A percentile compares a stretch with the other conserved stretches of the same genome.
Conservation (phyloP, 805 yeast genomes). For the Martiniozyma abietophila region DNA sequence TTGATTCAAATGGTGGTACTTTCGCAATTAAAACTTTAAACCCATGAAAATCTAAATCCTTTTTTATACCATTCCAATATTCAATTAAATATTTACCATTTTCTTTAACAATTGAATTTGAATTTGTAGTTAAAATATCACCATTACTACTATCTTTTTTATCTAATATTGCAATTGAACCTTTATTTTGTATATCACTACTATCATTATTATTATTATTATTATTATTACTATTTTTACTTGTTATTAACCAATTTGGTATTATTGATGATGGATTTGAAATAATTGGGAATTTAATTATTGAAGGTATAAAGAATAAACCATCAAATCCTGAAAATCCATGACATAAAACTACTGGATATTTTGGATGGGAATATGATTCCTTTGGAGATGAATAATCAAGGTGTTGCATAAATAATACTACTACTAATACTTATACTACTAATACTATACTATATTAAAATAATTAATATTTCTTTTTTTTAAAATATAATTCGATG, state of each 20-base stretch:
- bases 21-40: slow-evolving; percentile 60
- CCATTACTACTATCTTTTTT: not conserved
- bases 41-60: slow-evolving; percentile 51
- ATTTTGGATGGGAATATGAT: slow-evolving; percentile 8
- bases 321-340: slow-evolving; percentile 18
- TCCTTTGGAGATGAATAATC: no score
- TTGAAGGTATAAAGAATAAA: slow-evolving; percentile 8
- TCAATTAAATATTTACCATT: slow-evolving; percentile 38
- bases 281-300: slow-evolving; percentile 5
- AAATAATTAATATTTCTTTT: no score
- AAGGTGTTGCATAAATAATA: no score
- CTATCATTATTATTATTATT: no score
- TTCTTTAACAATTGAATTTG: slow-evolving; percentile 1
- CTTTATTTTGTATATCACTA: no score
- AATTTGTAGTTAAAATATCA: no score
- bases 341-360: slow-evolving; percentile 20
- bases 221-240: no score
- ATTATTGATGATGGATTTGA: not conserved
- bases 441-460: no score
- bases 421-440: no score
- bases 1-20: slow-evolving; percentile 77
- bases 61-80: slow-evolving; percentile 77
- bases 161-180: no score
- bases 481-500: no score
- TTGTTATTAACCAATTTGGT: slow-evolving; percentile 4